Evolutionary conservation across 2,329 filamentous ascomycete species (phyloP).

Genomic region (Sphaerulina populicola): DNA sequence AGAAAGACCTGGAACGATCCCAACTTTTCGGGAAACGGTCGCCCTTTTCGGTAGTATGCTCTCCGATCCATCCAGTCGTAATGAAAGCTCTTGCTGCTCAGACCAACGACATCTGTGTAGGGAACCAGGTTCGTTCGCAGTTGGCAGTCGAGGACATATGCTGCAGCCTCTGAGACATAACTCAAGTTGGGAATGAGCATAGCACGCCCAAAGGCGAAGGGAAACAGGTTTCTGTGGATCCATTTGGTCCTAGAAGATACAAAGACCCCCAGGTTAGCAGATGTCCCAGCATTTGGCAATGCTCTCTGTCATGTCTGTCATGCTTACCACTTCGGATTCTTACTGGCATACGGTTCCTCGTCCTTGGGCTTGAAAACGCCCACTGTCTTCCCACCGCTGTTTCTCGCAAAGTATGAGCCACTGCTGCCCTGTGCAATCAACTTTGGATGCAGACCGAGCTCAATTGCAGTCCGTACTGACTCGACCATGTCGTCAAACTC

Average conservation of each 20-base stretch:
- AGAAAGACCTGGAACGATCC: conserved; percentile 97
- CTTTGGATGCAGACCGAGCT: conserved; percentile 82
- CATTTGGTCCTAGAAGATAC: conserved; percentile 54
- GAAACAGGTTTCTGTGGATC: conserved; percentile 96
- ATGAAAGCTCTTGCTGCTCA: conserved; percentile 95
- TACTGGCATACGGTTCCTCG: conserved; percentile 92
- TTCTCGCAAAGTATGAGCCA: conserved; percentile 93
- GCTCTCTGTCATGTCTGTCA: background rate
- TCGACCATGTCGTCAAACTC: conserved; percentile 86
- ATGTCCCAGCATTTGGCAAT: background rate
- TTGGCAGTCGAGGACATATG: conserved; percentile 87
- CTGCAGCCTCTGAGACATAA: conserved; percentile 94
- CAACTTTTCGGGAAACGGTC: conserved; percentile 75
- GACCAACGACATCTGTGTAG: conserved; percentile 87
- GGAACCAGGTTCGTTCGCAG: conserved; percentile 86
- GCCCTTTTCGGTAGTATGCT: conserved; percentile 79
- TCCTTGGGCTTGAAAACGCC: conserved; percentile 99
- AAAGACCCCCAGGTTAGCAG: background rate
- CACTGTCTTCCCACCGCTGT: conserved; percentile 84
- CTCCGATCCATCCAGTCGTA: conserved; percentile 96
- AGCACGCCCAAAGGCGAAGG: conserved; percentile 90
- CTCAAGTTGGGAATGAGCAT: conserved; percentile 95
- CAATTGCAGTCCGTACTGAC: conserved; percentile 81
- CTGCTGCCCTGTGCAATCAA: conserved; percentile 97
- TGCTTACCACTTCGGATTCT: conserved; percentile 65